Conservation (phyloP, 2,329 filamentous ascomycete genomes). For the Ophiosphaerella korrae region DNA sequence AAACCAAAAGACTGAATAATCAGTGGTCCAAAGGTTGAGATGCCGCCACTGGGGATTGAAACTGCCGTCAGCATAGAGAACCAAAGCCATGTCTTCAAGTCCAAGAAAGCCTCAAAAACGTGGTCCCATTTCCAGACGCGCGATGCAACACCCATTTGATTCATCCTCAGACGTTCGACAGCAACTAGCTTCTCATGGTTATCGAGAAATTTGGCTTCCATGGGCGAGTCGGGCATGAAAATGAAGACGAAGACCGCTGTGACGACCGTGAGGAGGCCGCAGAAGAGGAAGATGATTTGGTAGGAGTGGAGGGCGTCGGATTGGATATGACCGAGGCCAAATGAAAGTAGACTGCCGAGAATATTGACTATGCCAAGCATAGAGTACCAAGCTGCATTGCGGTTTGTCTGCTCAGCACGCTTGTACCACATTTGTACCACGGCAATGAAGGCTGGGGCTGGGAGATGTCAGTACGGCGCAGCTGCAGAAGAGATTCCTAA, state of each 20-base stretch:
- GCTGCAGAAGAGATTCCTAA: neutral
- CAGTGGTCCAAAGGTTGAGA: conserved; percentile 63
- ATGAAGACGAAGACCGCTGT: conserved; percentile 57
- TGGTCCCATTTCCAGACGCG: conserved; percentile 59
- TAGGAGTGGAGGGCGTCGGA: conserved; percentile 49
- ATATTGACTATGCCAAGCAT: conserved; percentile 66
- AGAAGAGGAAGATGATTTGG: conserved; percentile 46
- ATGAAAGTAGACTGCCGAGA: conserved; percentile 60
- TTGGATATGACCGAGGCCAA: conserved; percentile 63
- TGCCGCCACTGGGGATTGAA: conserved; percentile 62
- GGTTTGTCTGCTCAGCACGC: conserved; percentile 62
- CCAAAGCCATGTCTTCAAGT: conserved; percentile 65
- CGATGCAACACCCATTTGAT: conserved; percentile 50
- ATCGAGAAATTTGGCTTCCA: conserved; percentile 62
- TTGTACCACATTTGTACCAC: conserved; percentile 62
- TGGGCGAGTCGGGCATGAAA: conserved; percentile 68
- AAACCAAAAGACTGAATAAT: conserved; percentile 65
- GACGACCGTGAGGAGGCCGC: conserved; percentile 54
- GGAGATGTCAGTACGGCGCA: conserved; percentile 1
- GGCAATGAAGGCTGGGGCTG: conserved; percentile 43
- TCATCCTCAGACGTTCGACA: conserved; percentile 57
- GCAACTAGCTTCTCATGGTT: conserved; percentile 63
- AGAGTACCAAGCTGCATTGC: conserved; percentile 64
- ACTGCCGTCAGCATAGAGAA: conserved; percentile 52
- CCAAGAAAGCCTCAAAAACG: conserved; percentile 59